Percentiles rank a stretch among this genome's conserved stretches.
These are phyloP conservation scores for Davidsoniella neocaledoniae DNA, from an alignment of 2,329 filamentous ascomycete species.

Conservation along the genomic window DNA sequence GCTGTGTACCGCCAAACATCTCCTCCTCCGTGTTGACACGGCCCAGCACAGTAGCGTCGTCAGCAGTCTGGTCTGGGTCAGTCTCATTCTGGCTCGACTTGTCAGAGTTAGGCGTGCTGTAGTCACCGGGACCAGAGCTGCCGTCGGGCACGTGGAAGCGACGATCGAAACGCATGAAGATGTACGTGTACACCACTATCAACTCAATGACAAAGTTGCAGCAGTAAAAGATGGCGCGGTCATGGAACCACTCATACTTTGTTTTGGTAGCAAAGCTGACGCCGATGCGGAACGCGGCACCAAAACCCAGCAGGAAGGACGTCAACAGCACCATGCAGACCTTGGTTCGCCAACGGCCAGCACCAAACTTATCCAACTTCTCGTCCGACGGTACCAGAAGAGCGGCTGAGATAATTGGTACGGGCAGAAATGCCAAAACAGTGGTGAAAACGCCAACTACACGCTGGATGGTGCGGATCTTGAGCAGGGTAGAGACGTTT, in stretches of 20 bases:
- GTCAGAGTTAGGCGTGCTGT: slow-evolving; percentile 15
- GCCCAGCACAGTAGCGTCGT: not conserved
- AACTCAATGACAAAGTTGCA: slow-evolving; percentile 67
- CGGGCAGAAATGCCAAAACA: slow-evolving; percentile 43
- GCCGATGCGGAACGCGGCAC: slow-evolving; percentile 51
- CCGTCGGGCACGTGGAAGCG: slow-evolving; percentile 63
- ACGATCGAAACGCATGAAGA: slow-evolving; percentile 51
- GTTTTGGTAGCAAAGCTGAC: slow-evolving; percentile 34
- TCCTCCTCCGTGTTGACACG: slow-evolving; percentile 1
- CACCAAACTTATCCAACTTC: slow-evolving; percentile 35
- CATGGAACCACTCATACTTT: slow-evolving; percentile 52
- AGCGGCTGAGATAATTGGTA: slow-evolving; percentile 36
- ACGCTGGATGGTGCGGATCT: slow-evolving; percentile 49
- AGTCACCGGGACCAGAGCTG: slow-evolving; percentile 39
- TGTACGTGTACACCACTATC: slow-evolving; percentile 49
- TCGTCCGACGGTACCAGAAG: slow-evolving; percentile 30
- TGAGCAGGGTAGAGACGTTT: slow-evolving; percentile 27
- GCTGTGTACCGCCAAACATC: slow-evolving; percentile 2
- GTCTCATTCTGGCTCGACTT: not conserved
- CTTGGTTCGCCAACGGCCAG: slow-evolving; percentile 50
- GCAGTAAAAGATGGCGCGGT: slow-evolving; percentile 58
- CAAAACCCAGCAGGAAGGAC: slow-evolving; percentile 44
- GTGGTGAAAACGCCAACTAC: slow-evolving; percentile 47
- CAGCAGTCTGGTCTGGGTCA: not conserved
- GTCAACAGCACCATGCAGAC: slow-evolving; percentile 44